Percentiles rank a stretch among this genome's conserved stretches.
Conservation (phyloP, 2,329 filamentous ascomycete genomes). For the Penicillium polonicum region DNA sequence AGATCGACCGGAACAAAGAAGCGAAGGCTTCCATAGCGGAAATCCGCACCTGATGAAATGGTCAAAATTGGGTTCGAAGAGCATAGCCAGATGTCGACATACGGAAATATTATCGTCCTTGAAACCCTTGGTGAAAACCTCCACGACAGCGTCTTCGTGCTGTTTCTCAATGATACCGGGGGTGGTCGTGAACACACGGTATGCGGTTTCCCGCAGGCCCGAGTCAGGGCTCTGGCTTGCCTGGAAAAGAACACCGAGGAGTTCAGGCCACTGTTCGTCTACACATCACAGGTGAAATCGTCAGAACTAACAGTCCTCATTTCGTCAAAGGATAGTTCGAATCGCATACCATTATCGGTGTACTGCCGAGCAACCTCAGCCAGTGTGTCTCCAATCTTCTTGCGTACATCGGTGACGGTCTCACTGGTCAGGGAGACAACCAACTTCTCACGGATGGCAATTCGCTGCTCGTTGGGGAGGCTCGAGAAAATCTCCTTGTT, state of each 20-base stretch:
- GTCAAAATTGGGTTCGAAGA: constrained; percentile 1
- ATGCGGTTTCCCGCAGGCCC: constrained; percentile 86
- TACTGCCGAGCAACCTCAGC: constrained; percentile 95
- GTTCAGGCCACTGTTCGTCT: constrained; percentile 87
- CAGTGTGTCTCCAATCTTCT: constrained; percentile 97
- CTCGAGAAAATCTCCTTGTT: constrained; percentile 83
- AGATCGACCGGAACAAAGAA: constrained; percentile 87
- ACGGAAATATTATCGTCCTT: constrained; percentile 81
- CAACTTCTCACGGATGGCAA: constrained; percentile 78
- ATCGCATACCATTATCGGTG: constrained; percentile 75
- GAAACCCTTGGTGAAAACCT: constrained; percentile 88
- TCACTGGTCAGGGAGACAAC: constrained; percentile 75
- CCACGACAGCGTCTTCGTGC: constrained; percentile 84
- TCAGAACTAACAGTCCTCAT: constrained; percentile 8
- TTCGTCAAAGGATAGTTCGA: background rate
- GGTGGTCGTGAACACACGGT: constrained; percentile 91
- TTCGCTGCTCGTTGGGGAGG: constrained; percentile 69
- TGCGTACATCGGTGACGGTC: constrained; percentile 70
- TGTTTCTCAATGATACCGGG: constrained; percentile 95
- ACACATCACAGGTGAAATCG: constrained; percentile 16
- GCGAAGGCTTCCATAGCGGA: constrained; percentile 96
- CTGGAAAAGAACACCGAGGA: constrained; percentile 81
- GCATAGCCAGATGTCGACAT: constrained; percentile 31
- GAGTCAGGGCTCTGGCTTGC: constrained; percentile 82
- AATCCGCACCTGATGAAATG: constrained; percentile 68